Evolutionary conservation across 257 asterid species (phyloP).

Genomic region (Forsythia viridissima): DNA sequence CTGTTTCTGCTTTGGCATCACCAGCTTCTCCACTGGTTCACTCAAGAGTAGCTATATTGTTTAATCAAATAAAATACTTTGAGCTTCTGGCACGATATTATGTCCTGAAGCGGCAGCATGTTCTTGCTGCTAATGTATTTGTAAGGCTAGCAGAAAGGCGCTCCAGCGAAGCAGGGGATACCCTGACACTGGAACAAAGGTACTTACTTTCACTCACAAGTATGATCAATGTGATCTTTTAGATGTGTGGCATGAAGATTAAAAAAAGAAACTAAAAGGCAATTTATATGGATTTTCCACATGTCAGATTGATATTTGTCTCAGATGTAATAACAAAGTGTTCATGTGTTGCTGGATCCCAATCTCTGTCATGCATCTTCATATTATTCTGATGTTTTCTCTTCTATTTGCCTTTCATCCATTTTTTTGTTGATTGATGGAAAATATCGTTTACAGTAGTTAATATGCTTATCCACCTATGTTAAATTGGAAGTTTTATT

Average conservation of each 20-base stretch:
- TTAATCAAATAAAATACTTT: slow-evolving; percentile 67
- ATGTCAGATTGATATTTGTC: background rate
- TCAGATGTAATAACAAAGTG: background rate
- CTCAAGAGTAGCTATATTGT: slow-evolving; percentile 51
- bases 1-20: slow-evolving; percentile 48
- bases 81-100: slow-evolving; percentile 95
- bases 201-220: slow-evolving; percentile 29
- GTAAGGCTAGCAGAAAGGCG: slow-evolving; percentile 93
- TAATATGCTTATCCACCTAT: background rate
- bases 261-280: slow-evolving; percentile 1
- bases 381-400: too few relatives aligned
- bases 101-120: slow-evolving; percentile 85
- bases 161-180: slow-evolving; percentile 64
- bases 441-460: background rate
- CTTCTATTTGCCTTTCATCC: background rate
- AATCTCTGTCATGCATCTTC: background rate
- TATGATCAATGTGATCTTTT: slow-evolving; percentile 11
- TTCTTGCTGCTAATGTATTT: slow-evolving; percentile 93
- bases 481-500: background rate
- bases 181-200: slow-evolving; percentile 94
- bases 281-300: slow-evolving; percentile 9
- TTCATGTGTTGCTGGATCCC: slow-evolving; percentile 13
- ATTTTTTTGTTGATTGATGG: background rate
- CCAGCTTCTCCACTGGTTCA: slow-evolving; percentile 50
- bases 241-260: slow-evolving; percentile 23